Evolutionary conservation across 805 yeast genomes (phyloP), one percentile per base, ranked within the genome.

Genomic region (Saccharomyces mikatae): DNA sequence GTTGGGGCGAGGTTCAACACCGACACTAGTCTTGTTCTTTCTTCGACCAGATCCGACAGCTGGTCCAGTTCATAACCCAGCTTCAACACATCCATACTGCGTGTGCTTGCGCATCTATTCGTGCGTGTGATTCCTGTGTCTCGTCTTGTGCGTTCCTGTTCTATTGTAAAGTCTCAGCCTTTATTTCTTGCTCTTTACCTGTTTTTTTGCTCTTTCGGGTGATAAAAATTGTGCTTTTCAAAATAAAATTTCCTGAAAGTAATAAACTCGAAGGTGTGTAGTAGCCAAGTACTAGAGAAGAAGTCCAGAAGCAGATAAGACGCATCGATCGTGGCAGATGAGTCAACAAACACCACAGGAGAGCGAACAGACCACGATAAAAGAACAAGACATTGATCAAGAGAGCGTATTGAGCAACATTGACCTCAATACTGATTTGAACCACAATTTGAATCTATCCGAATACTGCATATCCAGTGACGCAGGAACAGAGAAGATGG

Each of bases 401-500:
- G 65, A 63, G 41, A 66, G 68, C 55, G 62, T 61, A 2, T 50
- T 65, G 50, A 65, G 66, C 44, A 61, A 56, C 26, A 57, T 65
- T 2, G 68, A 63, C 48, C 59, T 59, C n/a, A 59, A 59, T 30
- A 54, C 50, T 27, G 87, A 81, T 54, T 68, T 81, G 58, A 82
- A 80, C 49, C 44, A 36, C 44, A 86, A 81, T 52, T 75, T 80
- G 54, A 83, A 83, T 60, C 46, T 65, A 26, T 60, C 65, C 10
- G 71, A 65, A 47, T 62, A 61, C 52, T 66, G 63, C 52, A 58
- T 68, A 30, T 64, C 71, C 11, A 85, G 94, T 14, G 97, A 90
- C 70, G 96, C 94, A 17, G 97, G 90, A 67, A 90, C 97, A 0
- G 97, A 90, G 65, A 85, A 81, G 62, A 82, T 89, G 88, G 92